Conservation (phyloP, 2,329 filamentous ascomycete genomes). For the Ophiostoma sp. region DNA sequence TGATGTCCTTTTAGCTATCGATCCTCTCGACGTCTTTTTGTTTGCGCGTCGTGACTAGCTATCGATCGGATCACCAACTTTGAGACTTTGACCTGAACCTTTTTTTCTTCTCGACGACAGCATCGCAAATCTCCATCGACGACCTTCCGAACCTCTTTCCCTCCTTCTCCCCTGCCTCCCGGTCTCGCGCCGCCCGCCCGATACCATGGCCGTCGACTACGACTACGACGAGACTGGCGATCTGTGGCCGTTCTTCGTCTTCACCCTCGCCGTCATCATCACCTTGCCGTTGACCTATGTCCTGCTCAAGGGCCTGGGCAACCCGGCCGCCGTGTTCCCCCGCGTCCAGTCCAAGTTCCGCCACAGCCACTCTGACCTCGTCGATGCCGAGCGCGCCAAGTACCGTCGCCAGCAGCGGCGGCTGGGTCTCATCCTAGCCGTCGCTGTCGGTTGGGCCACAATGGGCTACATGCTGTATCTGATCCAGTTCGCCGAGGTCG, state of each 20-base stretch:
- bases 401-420: constrained; percentile 89
- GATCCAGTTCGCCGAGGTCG: constrained; percentile 74
- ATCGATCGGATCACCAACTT: background rate
- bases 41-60: background rate
- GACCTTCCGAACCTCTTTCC: too few species aligned
- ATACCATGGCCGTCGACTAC: constrained; percentile 88
- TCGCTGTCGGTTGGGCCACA: constrained; percentile 73
- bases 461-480: constrained; percentile 93
- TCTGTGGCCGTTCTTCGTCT: constrained; percentile 99
- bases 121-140: background rate
- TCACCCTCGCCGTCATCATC: constrained; percentile 83
- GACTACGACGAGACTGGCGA: constrained; percentile 97
- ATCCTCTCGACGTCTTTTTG: background rate
- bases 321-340: constrained; percentile 77
- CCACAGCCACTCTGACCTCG: constrained; percentile 78
- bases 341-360: constrained; percentile 80
- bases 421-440: constrained; percentile 78
- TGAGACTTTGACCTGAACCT: background rate
- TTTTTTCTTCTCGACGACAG: background rate
- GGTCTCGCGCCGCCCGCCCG: constrained; percentile 2
- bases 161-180: background rate
- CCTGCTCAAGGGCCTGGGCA: constrained; percentile 73
- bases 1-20: background rate
- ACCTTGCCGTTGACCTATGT: constrained; percentile 89
- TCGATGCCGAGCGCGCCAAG: constrained; percentile 77